phyloP scores from a whole-genome alignment of 768 basidiomycete genomes.

The Leccinum uliginosum region DNA sequence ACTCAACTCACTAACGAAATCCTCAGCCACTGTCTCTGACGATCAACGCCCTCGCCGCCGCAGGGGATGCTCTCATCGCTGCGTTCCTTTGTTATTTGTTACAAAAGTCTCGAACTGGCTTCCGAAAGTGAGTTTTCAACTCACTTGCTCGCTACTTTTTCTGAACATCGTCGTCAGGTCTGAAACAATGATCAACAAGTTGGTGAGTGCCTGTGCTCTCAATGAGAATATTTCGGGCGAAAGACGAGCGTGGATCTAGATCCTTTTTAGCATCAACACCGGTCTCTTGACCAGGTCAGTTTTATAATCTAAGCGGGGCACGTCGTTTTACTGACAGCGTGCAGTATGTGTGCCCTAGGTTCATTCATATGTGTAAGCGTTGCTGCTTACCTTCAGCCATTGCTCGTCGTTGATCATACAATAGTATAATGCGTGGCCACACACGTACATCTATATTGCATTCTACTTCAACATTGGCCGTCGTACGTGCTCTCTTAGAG shows the following conservation, averaged over 20 bases:
- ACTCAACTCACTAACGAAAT: background rate
- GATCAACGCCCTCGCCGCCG: slow-evolving; percentile 48
- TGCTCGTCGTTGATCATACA: background rate
- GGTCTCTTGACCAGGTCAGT: slow-evolving; percentile 31
- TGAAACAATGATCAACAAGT: slow-evolving; percentile 48
- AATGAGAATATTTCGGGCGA: background rate
- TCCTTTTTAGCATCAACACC: slow-evolving; percentile 50
- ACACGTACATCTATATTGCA: slow-evolving; percentile 52
- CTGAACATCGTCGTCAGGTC: slow-evolving; percentile 24
- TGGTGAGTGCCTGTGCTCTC: slow-evolving; percentile 20
- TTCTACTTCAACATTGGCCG: slow-evolving; percentile 61
- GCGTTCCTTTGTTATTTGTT: slow-evolving; percentile 41
- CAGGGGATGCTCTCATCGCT: slow-evolving; percentile 49
- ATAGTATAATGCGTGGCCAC: slow-evolving; percentile 44
- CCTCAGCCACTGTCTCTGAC: slow-evolving; percentile 40
- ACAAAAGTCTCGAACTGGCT: slow-evolving; percentile 48
- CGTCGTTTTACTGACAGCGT: slow-evolving; percentile 3
- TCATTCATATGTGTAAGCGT: slow-evolving; percentile 48
- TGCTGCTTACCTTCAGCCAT: background rate
- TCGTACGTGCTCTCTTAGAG: slow-evolving; percentile 35
- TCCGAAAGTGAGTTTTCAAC: slow-evolving; percentile 33
- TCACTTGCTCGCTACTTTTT: background rate
- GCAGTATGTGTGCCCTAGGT: slow-evolving; percentile 47
- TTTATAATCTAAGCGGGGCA: background rate
- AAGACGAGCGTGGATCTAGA: slow-evolving; percentile 26